Conservation (phyloP, 1,139 yeast species). For the Geotrichum aggregatum region DNA sequence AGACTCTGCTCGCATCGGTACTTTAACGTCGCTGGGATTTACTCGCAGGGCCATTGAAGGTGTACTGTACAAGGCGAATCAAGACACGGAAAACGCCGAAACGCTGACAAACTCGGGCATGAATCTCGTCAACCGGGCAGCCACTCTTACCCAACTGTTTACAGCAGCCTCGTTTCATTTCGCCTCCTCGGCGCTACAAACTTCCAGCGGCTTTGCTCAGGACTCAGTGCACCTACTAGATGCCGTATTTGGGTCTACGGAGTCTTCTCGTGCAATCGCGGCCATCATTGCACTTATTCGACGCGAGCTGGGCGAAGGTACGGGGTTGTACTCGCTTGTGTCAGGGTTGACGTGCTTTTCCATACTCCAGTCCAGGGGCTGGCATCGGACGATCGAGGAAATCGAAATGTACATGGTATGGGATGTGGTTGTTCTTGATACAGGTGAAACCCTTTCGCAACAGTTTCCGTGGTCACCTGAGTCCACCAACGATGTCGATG, state of each 20-base stretch:
- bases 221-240: slow-evolving; percentile 36
- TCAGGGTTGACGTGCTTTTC: slow-evolving; percentile 35
- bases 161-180: slow-evolving; percentile 36
- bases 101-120: slow-evolving; percentile 28
- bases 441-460: slow-evolving; percentile 34
- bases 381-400: slow-evolving; percentile 31
- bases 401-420: slow-evolving; percentile 33
- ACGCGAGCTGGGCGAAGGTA: slow-evolving; percentile 33
- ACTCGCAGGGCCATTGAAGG: slow-evolving; percentile 34
- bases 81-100: slow-evolving; percentile 29
- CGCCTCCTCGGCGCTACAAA: slow-evolving; percentile 30
- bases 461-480: slow-evolving; percentile 30
- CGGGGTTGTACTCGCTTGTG: slow-evolving; percentile 33
- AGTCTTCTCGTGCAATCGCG: slow-evolving; percentile 35
- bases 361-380: slow-evolving; percentile 33
- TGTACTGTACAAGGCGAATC: slow-evolving; percentile 33
- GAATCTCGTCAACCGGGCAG: slow-evolving; percentile 28
- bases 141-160: slow-evolving; percentile 34
- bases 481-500: slow-evolving; percentile 25
- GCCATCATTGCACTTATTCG: slow-evolving; percentile 33
- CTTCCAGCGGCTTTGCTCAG: slow-evolving; percentile 32
- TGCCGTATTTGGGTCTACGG: slow-evolving; percentile 38
- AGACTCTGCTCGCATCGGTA: slow-evolving; percentile 32
- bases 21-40: slow-evolving; percentile 33
- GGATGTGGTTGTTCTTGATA: slow-evolving; percentile 38